These are phyloP conservation scores for Adansonia gregorii DNA, from an alignment of 441 rosid species.

Conservation along the genomic window DNA sequence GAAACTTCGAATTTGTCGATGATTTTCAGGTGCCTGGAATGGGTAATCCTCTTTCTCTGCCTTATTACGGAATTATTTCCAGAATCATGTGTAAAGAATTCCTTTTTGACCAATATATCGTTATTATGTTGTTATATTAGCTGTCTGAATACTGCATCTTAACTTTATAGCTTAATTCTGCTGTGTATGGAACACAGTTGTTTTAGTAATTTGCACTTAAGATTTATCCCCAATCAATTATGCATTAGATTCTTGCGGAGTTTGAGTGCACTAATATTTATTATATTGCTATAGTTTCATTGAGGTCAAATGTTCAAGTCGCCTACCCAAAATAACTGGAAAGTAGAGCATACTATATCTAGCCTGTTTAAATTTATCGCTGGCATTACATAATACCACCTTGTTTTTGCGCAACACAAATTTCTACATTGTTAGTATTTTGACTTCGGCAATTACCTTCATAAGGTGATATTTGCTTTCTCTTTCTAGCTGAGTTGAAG, in stretches of 20 bases:
- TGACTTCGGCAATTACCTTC: neutral
- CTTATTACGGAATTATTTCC: constrained; percentile 1
- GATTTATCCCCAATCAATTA: neutral
- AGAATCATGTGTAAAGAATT: neutral
- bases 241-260: neutral
- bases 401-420: neutral
- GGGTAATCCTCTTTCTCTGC: constrained; percentile 39
- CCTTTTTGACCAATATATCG: neutral
- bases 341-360: neutral
- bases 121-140: neutral
- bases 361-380: neutral
- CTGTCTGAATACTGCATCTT: neutral
- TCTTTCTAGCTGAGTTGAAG: constrained; percentile 57
- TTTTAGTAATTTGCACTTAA: constrained; percentile 12
- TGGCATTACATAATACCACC: neutral
- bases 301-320: neutral
- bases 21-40: constrained; percentile 70
- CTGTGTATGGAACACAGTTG: neutral
- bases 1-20: constrained; percentile 69
- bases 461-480: constrained; percentile 13
- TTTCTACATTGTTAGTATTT: neutral
- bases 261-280: neutral
- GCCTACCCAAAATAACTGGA: neutral
- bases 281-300: neutral
- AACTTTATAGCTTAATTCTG: constrained; percentile 10